phyloP scores from a whole-genome alignment of 73 alveolate genomes.

The Breviolum minutum region DNA sequence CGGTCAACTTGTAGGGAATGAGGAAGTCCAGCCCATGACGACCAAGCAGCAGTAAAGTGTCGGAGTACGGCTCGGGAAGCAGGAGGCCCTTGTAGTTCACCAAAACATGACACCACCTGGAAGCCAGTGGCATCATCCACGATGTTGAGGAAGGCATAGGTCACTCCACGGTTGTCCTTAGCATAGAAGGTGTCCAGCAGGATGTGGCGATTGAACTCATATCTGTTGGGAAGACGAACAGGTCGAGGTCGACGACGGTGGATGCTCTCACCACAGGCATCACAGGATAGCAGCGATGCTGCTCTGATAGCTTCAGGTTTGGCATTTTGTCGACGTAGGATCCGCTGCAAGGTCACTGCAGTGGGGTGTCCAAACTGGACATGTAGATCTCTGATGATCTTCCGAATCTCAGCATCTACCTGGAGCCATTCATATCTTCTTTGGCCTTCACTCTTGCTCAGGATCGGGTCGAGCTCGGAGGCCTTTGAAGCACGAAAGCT shows the following conservation, averaged over 20 bases:
- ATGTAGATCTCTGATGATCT: constrained; percentile 7
- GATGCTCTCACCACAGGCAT: constrained; percentile 19
- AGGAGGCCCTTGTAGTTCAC: not conserved
- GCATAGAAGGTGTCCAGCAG: constrained; percentile 18
- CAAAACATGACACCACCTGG: not conserved
- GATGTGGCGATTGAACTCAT: constrained; percentile 25
- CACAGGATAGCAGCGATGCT: not conserved
- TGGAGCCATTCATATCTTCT: constrained; percentile 1
- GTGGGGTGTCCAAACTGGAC: constrained; percentile 23
- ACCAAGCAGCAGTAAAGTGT: not conserved
- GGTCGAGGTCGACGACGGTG: not conserved
- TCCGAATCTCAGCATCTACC: not conserved
- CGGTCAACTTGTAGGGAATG: constrained; percentile 16
- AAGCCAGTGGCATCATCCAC: not conserved
- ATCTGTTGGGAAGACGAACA: not conserved
- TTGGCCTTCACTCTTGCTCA: not conserved
- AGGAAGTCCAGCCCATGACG: constrained; percentile 30
- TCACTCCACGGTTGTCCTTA: not conserved
- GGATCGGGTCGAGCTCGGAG: constrained; percentile 18
- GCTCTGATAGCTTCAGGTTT: not conserved
- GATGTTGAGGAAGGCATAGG: not conserved
- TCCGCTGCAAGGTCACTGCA: constrained; percentile 3
- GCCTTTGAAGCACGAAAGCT: no score
- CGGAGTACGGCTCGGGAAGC: not conserved
- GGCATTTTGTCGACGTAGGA: constrained; percentile 3